Conservation (phyloP, 306 rosid species). For the Quercus robur region DNA sequence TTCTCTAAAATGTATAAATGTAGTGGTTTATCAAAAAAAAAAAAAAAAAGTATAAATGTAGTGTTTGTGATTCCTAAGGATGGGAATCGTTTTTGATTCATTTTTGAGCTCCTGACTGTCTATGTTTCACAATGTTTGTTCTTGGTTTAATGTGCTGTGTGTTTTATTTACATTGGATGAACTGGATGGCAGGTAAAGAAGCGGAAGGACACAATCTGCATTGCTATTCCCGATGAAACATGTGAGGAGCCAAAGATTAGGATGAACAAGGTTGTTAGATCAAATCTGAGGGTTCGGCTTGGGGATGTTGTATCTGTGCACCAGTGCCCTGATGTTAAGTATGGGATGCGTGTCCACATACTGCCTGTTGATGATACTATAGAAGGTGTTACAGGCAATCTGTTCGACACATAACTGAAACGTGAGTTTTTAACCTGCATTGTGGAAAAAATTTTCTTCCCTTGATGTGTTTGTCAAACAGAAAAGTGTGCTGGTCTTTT, state of each 20-base stretch:
- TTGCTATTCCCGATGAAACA: slow-evolving; percentile 49
- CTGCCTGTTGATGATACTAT: slow-evolving; percentile 51
- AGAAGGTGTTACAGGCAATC: slow-evolving; percentile 55
- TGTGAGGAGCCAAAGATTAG: slow-evolving; percentile 52
- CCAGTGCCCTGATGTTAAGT: slow-evolving; percentile 52
- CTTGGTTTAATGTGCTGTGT: neutral
- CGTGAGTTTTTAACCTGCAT: slow-evolving; percentile 31
- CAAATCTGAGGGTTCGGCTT: slow-evolving; percentile 54
- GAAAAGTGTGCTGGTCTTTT: neutral
- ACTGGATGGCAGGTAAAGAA: slow-evolving; percentile 45
- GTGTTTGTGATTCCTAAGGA: neutral
- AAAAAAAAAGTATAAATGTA: neutral
- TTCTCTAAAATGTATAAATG: neutral
- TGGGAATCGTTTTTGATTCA: neutral
- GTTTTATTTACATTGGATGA: slow-evolving; percentile 1
- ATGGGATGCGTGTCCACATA: slow-evolving; percentile 53
- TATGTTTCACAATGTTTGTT: neutral
- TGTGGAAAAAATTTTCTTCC: neutral
- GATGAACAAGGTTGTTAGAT: slow-evolving; percentile 57
- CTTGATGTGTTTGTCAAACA: neutral
- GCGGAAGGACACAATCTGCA: slow-evolving; percentile 50
- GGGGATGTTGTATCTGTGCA: slow-evolving; percentile 63
- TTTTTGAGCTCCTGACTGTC: neutral
- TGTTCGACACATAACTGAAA: slow-evolving; percentile 55
- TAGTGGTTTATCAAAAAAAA: neutral